These are phyloP conservation scores for Cyclostephanos tholiformis DNA, from an alignment of 108 stramenopile genomes.

Conservation along the genomic window DNA sequence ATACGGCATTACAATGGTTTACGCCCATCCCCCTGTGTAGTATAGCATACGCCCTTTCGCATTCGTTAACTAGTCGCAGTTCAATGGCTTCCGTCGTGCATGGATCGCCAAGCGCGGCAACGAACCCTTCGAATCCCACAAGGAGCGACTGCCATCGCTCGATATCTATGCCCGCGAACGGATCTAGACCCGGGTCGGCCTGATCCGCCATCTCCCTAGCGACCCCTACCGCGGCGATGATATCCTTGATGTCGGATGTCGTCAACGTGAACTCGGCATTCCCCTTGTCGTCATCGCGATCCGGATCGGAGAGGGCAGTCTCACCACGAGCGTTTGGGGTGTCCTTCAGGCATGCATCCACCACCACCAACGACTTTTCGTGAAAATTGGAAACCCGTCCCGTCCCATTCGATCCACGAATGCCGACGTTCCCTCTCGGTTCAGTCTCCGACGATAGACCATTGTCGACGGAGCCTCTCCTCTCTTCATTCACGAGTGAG, in stretches of 20 bases:
- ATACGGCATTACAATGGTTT: conserved; percentile 40
- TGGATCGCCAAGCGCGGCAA: conserved; percentile 23
- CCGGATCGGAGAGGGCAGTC: neutral
- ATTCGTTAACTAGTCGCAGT: conserved; percentile 11
- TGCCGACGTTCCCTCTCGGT: neutral
- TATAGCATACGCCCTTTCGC: conserved; percentile 31
- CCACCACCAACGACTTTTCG: neutral
- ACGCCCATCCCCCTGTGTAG: conserved; percentile 35
- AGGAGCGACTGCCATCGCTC: conserved; percentile 24
- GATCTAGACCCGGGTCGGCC: conserved; percentile 6
- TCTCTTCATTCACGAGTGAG: neutral
- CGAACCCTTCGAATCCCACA: conserved; percentile 26
- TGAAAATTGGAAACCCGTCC: neutral
- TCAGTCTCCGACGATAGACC: neutral
- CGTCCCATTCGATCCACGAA: neutral
- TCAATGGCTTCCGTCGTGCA: conserved; percentile 26
- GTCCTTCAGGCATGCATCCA: neutral
- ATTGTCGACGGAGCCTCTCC: neutral
- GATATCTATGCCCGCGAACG: conserved; percentile 21
- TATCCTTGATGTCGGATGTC: conserved; percentile 23
- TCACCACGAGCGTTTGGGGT: neutral
- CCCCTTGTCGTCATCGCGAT: neutral
- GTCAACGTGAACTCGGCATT: conserved; percentile 18
- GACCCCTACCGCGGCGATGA: conserved; percentile 26
- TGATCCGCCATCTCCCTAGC: conserved; percentile 6